A percentile compares a stretch with the other conserved stretches of the same genome.
Evolutionary conservation across 2,329 filamentous ascomycete species (phyloP).

Genomic region (Trichoderma guizhouense): DNA sequence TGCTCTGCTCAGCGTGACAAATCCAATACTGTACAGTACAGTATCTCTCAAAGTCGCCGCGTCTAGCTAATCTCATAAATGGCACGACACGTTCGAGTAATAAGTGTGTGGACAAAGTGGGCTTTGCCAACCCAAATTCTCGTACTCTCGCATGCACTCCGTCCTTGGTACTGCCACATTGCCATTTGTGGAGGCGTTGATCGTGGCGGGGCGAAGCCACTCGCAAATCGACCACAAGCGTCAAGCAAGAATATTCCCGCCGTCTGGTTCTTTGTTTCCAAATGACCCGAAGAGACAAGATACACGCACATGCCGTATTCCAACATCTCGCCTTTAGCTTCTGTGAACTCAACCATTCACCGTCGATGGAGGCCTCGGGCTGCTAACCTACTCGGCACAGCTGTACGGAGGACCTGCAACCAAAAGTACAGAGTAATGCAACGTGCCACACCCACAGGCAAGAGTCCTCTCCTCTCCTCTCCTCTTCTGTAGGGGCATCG

Average conservation of each 20-base stretch:
- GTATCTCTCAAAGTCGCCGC: not conserved
- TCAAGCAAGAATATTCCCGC: not conserved
- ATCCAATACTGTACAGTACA: not conserved
- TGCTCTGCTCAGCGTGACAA: not conserved
- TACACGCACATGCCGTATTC: not conserved
- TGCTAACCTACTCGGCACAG: not conserved
- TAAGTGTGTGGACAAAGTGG: not conserved
- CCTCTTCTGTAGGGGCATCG: not conserved
- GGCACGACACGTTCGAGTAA: not conserved
- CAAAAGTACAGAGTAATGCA: not conserved
- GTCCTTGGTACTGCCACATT: not conserved
- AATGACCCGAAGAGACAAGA: not conserved
- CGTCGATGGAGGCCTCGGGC: not conserved
- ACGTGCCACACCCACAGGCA: not conserved
- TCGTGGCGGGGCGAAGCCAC: slow-evolving; percentile 16
- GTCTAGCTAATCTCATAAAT: not conserved
- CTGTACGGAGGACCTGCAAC: not conserved
- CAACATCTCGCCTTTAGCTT: not conserved
- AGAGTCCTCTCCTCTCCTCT: not conserved
- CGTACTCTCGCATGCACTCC: not conserved
- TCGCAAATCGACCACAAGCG: not conserved
- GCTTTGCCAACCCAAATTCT: not conserved
- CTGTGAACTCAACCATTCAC: not conserved
- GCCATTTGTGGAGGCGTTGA: slow-evolving; percentile 12
- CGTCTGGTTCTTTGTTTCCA: slow-evolving; percentile 1